A percentile compares a stretch with the other conserved stretches of the same genome.
These are phyloP conservation scores for Neurospora terricola DNA, from an alignment of 495 filamentous ascomycete species.

Conservation along the genomic window DNA sequence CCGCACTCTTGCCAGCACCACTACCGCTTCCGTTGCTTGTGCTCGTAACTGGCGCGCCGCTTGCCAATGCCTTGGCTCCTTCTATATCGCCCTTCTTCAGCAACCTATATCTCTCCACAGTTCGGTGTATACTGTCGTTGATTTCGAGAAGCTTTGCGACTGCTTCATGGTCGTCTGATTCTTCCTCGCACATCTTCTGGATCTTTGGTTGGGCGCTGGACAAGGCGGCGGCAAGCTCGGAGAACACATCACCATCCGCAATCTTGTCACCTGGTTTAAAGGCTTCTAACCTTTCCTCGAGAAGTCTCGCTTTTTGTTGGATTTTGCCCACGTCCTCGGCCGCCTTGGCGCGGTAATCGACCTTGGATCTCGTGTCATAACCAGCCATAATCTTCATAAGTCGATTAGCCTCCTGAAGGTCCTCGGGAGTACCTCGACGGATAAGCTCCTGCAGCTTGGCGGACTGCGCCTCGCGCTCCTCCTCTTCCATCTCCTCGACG, in stretches of 20 bases:
- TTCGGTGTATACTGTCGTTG: slow-evolving; percentile 96
- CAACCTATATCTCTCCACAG: slow-evolving; percentile 87
- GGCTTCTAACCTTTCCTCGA: slow-evolving; percentile 87
- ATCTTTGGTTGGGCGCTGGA: slow-evolving; percentile 97
- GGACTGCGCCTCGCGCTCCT: slow-evolving; percentile 87
- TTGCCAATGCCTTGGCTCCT: slow-evolving; percentile 72
- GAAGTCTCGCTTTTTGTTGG: slow-evolving; percentile 79
- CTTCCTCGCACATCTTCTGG: slow-evolving; percentile 98
- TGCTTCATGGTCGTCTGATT: slow-evolving; percentile 91
- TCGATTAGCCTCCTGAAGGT: slow-evolving; percentile 90
- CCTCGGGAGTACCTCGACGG: slow-evolving; percentile 78
- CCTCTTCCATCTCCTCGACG: slow-evolving; percentile 97
- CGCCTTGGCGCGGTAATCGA: slow-evolving; percentile 94
- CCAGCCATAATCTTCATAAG: slow-evolving; percentile 99
- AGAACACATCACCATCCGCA: slow-evolving; percentile 85
- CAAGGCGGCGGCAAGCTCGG: slow-evolving; percentile 86
- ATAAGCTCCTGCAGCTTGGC: slow-evolving; percentile 97
- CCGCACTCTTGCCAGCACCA: slow-evolving; percentile 49
- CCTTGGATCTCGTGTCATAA: slow-evolving; percentile 88
- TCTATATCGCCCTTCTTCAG: slow-evolving; percentile 90
- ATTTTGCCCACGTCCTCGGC: slow-evolving; percentile 91
- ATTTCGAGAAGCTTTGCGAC: slow-evolving; percentile 93
- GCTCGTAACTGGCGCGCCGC: slow-evolving; percentile 57
- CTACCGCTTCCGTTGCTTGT: slow-evolving; percentile 49
- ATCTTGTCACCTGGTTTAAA: slow-evolving; percentile 75